phyloP scores from a whole-genome alignment of 208 protist genomes.

The Leishmania guyanensis region DNA sequence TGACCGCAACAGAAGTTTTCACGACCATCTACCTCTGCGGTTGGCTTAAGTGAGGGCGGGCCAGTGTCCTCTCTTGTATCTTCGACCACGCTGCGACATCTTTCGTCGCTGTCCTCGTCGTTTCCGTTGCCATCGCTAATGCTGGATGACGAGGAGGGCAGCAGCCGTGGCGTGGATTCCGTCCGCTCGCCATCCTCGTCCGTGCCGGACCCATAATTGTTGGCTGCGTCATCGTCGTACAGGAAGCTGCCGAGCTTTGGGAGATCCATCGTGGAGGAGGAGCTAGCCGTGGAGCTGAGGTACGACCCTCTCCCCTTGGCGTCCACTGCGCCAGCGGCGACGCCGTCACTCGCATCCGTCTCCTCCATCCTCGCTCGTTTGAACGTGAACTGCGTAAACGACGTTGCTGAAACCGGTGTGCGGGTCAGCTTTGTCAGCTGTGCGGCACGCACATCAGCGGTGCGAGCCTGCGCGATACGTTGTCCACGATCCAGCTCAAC shows the following conservation, averaged over 20 bases:
- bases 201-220: background rate
- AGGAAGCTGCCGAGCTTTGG: conserved; percentile 47
- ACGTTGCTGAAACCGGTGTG: conserved; percentile 69
- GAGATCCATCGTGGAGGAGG: conserved; percentile 24
- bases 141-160: conserved; percentile 7
- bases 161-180: background rate
- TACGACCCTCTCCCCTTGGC: background rate
- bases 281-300: background rate
- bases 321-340: background rate
- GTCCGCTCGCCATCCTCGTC: conserved; percentile 7
- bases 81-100: background rate
- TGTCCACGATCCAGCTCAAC: conserved; percentile 45
- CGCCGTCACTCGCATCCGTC: background rate
- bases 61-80: conserved; percentile 1
- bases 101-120: background rate
- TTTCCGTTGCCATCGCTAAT: background rate
- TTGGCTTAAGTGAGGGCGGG: background rate
- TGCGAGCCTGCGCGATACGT: conserved; percentile 43
- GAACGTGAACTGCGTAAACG: conserved; percentile 68
- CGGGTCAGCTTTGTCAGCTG: conserved; percentile 43
- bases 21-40: background rate
- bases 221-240: conserved; percentile 24
- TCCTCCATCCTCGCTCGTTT: conserved; percentile 21
- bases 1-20: background rate
- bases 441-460: conserved; percentile 32